phyloP scores from a whole-genome alignment of 345 rosid species.

The Corchorus olitorius region DNA sequence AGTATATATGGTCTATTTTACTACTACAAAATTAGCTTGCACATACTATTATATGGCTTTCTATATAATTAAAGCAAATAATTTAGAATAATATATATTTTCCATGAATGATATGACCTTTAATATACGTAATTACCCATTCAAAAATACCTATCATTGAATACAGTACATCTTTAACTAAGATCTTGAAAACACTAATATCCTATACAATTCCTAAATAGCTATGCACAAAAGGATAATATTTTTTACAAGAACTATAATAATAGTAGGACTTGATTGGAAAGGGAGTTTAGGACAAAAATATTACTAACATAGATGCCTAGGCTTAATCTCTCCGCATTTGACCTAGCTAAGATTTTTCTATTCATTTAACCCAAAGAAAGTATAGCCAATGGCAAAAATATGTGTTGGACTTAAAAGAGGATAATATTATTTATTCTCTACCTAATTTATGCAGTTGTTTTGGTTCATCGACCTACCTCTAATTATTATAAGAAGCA shows the following conservation, averaged over 20 bases:
- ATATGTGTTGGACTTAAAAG: not conserved
- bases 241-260: not conserved
- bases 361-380: not conserved
- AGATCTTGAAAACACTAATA: not conserved
- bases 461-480: no score
- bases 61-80: no score
- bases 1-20: no score
- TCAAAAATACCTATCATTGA: no score
- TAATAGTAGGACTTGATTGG: not conserved
- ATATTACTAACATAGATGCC: not conserved
- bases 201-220: not conserved
- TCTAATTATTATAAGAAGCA: no score
- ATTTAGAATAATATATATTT: no score
- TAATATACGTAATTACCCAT: no score
- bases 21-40: no score
- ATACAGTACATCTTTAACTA: not conserved
- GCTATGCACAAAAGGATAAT: not conserved
- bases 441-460: not conserved
- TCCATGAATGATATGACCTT: no score
- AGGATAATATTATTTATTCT: slow-evolving; percentile 22
- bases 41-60: no score
- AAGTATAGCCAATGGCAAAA: not conserved
- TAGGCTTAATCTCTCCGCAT: not conserved
- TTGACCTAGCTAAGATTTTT: slow-evolving; percentile 13
- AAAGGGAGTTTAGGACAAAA: not conserved